Evolutionary conservation across 306 rosid genomes (phyloP), one percentile per base, ranked within the genome.

Genomic region (Medicago truncatula): DNA sequence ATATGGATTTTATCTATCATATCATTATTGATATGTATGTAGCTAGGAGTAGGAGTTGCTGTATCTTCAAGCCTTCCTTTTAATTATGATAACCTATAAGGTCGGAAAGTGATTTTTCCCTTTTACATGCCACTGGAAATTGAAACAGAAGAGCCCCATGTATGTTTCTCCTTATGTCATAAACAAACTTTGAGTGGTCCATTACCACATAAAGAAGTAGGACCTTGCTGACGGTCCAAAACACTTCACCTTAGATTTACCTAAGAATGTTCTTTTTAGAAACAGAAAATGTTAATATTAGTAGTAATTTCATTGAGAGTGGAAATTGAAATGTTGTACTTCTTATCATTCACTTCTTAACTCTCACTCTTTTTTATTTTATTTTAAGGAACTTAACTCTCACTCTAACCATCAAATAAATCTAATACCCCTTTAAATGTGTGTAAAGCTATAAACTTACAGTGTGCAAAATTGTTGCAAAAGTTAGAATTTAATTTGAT

Each of bases 41-140:
- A 31, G 73, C 10, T 3, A 34, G 38, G 18, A 66, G 15, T 16
- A 40, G 31, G 77, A 60, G 34, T 79, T 67, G 86, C 71, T 53
- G 80, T 75, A 66, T 69, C 86, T 85, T 82, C 3, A 79, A 79
- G 82, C 20, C 46, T 69, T 78, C 20, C 21, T 39, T 70, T 61
- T 67, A 72, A 82, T 82, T 54, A 82, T 74, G 73, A 75, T 34
- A 23, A n/a, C 14, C 80, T 18, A 60, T 18, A 60, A 12, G 68
- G 74, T 75, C 67, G 58, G 67, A 82, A 78, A 85, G 82, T 78
- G 73, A 56, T 79, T 58, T 85, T 85, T 80, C 53, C 17, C 71
- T 68, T 63, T 67, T 43, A 64, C 71, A 61, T 82, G 84, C 57
- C 78, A 75, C 64, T 61, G 63, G 57, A 82, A 67, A 25, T 23